phyloP scores from a whole-genome alignment of 257 asterid species.

The Rauvolfia tetraphylla region DNA sequence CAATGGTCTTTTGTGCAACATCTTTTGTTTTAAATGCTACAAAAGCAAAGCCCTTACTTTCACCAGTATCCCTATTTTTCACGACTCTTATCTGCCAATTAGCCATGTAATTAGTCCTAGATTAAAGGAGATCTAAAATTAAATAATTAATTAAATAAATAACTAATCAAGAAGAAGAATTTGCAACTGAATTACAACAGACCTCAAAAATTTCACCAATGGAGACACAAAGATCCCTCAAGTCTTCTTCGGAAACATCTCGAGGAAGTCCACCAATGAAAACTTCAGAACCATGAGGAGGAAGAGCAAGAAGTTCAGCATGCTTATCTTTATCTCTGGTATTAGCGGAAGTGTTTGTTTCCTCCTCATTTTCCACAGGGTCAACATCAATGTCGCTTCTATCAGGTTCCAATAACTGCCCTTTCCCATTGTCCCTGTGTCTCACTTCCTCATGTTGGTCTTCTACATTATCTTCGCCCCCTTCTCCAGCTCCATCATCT shows the following conservation, averaged over 20 bases:
- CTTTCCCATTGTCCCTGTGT: slow-evolving; percentile 57
- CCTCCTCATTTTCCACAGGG: slow-evolving; percentile 47
- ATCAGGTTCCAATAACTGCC: slow-evolving; percentile 44
- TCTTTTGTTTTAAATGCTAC: slow-evolving; percentile 81
- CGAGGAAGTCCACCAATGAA: slow-evolving; percentile 91
- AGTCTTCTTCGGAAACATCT: slow-evolving; percentile 74
- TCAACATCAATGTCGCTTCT: slow-evolving; percentile 30
- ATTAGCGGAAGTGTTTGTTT: slow-evolving; percentile 28
- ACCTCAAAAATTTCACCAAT: slow-evolving; percentile 82
- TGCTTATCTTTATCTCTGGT: slow-evolving; percentile 45
- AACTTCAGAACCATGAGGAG: slow-evolving; percentile 93
- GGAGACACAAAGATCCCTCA: slow-evolving; percentile 74
- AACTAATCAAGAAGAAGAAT: neutral
- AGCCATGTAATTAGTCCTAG: neutral
- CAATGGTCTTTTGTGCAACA: slow-evolving; percentile 82
- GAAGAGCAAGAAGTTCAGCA: slow-evolving; percentile 72
- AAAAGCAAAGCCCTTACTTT: slow-evolving; percentile 96
- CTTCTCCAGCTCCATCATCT: slow-evolving; percentile 68
- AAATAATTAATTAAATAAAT: neutral
- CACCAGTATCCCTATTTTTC: slow-evolving; percentile 94
- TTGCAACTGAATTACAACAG: slow-evolving; percentile 20
- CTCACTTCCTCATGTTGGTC: slow-evolving; percentile 50
- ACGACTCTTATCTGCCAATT: slow-evolving; percentile 73
- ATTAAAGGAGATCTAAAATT: neutral
- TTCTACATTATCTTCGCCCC: slow-evolving; percentile 54